A percentile compares a stretch with the other conserved stretches of the same genome.
Conservation (phyloP, 2,329 filamentous ascomycete genomes). For the Drechslerella stenobrocha region DNA sequence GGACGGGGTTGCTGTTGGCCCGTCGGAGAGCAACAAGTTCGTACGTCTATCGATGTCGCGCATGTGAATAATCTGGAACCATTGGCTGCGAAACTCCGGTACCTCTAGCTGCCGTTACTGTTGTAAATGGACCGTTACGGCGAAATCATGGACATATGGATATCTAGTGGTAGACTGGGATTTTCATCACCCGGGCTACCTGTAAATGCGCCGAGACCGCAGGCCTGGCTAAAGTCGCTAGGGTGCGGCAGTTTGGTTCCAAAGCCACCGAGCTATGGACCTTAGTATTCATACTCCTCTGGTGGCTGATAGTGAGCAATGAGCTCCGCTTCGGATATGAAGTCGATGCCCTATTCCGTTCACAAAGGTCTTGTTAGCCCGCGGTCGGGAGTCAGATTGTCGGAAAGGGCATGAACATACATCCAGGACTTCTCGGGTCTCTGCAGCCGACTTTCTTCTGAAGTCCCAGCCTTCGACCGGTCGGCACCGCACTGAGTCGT, state of each 20-base stretch:
- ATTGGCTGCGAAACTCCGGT: constrained; percentile 25
- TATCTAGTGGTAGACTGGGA: background rate
- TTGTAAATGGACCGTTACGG: constrained; percentile 11
- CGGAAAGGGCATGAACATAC: constrained; percentile 9
- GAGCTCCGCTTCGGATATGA: constrained; percentile 33
- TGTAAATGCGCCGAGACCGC: background rate
- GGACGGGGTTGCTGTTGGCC: constrained; percentile 17
- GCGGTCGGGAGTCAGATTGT: too few species aligned
- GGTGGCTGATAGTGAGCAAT: background rate
- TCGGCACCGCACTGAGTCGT: constrained; percentile 43
- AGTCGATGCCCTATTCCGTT: constrained; percentile 8
- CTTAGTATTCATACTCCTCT: background rate
- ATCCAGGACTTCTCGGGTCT: constrained; percentile 30
- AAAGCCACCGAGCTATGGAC: constrained; percentile 4
- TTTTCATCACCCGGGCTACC: background rate
- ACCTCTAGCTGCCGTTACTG: constrained; percentile 23
- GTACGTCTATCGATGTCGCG: constrained; percentile 13
- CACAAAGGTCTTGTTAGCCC: background rate
- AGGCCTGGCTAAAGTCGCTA: too few species aligned
- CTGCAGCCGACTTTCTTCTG: constrained; percentile 17
- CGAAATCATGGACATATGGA: constrained; percentile 16
- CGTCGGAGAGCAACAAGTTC: background rate
- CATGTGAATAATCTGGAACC: constrained; percentile 12
- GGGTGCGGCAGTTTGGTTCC: background rate
- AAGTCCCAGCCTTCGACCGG: constrained; percentile 47